phyloP scores from a whole-genome alignment of 2,329 filamentous ascomycete species.

The Xylariomycetidae sp. region DNA sequence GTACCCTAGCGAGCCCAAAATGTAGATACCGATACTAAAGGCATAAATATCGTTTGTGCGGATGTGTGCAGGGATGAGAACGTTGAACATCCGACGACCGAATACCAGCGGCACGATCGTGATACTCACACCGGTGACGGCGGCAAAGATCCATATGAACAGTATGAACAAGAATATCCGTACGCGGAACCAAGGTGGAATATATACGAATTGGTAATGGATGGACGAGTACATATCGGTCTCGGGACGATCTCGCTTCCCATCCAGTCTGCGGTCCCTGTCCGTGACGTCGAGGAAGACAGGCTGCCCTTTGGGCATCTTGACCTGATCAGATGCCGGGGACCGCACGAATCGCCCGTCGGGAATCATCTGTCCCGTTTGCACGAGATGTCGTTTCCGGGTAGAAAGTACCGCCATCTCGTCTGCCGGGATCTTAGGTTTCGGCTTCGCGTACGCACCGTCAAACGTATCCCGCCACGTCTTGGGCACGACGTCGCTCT shows the following conservation, averaged over 20 bases:
- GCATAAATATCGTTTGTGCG: conserved; percentile 94
- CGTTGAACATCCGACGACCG: conserved; percentile 72
- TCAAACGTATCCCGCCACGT: conserved; percentile 56
- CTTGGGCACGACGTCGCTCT: conserved; percentile 42
- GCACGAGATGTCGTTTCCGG: conserved; percentile 43
- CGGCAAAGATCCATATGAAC: conserved; percentile 90
- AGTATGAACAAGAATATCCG: conserved; percentile 83
- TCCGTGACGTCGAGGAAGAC: conserved; percentile 78
- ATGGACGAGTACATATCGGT: conserved; percentile 49
- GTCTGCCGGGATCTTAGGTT: conserved; percentile 27
- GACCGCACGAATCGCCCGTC: conserved; percentile 84
- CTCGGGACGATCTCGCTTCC: conserved; percentile 51
- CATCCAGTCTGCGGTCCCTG: conserved; percentile 61
- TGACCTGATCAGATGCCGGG: conserved; percentile 92
- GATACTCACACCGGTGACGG: conserved; percentile 75
- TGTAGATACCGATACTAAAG: conserved; percentile 84
- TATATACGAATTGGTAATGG: conserved; percentile 68
- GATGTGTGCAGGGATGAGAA: conserved; percentile 65
- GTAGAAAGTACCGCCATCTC: conserved; percentile 32
- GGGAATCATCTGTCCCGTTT: conserved; percentile 50
- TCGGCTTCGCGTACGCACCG: conserved; percentile 41
- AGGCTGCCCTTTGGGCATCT: conserved; percentile 76
- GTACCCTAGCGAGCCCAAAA: conserved; percentile 67
- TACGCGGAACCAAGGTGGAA: conserved; percentile 78
- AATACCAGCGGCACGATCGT: conserved; percentile 85